These are phyloP conservation scores for Penicillium salamii DNA, from an alignment of 495 filamentous ascomycete genomes.

Conservation along the genomic window DNA sequence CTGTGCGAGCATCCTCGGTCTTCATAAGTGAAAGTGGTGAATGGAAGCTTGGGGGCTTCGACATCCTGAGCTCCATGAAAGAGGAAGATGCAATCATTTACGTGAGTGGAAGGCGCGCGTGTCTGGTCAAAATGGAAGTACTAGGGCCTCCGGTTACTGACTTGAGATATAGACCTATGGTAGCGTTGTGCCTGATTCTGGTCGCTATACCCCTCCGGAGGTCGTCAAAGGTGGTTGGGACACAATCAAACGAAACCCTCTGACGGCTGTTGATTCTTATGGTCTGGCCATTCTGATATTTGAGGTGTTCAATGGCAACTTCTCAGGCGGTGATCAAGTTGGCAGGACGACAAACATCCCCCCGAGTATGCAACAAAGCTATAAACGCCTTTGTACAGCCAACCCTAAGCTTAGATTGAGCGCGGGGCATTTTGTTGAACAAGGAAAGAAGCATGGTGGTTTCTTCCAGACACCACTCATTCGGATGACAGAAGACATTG, in stretches of 20 bases:
- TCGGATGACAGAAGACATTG: constrained; percentile 84
- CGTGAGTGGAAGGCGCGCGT: too few relatives aligned
- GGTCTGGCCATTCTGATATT: constrained; percentile 79
- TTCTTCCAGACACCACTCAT: constrained; percentile 95
- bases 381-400: constrained; percentile 81
- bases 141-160: too few relatives aligned
- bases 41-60: constrained; percentile 94
- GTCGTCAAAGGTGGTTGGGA: constrained; percentile 86
- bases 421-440: constrained; percentile 82
- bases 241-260: constrained; percentile 73
- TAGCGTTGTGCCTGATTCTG: constrained; percentile 78
- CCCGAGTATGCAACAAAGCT: constrained; percentile 79
- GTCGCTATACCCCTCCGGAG: constrained; percentile 81
- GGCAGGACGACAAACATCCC: constrained; percentile 85
- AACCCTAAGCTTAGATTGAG: constrained; percentile 87
- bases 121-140: too few relatives aligned
- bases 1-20: constrained; percentile 76
- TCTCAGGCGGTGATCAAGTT: constrained; percentile 67
- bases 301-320: constrained; percentile 87
- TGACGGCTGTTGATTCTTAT: constrained; percentile 82
- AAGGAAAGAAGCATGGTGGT: constrained; percentile 74
- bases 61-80: constrained; percentile 89
- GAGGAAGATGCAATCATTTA: constrained; percentile 92
- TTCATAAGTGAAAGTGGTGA: constrained; percentile 94
- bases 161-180: constrained; percentile 64